Conservation (phyloP, 257 asterid species). For the Avicennia marina region DNA sequence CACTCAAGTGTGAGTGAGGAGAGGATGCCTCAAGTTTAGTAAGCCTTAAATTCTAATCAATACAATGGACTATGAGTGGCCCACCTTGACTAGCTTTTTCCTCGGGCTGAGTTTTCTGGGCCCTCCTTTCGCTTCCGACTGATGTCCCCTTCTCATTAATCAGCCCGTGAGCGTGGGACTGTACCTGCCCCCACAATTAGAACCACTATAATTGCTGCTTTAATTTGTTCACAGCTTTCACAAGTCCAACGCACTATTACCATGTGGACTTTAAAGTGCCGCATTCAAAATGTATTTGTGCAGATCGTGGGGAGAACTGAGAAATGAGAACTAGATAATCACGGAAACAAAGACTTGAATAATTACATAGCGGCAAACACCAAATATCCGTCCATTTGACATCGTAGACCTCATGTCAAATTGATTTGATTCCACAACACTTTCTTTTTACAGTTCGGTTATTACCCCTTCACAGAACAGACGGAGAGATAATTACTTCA, state of each 20-base stretch:
- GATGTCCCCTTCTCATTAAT: not conserved
- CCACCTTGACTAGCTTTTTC: not conserved
- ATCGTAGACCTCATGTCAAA: constrained; percentile 30
- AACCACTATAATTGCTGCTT: not conserved
- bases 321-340: too few species aligned
- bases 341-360: not conserved
- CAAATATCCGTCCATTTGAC: too few species aligned
- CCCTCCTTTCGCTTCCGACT: constrained; percentile 17
- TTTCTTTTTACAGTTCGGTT: too few species aligned
- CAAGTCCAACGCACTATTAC: not conserved
- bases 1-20: too few species aligned
- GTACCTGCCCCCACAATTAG: not conserved
- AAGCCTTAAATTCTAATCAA: too few species aligned
- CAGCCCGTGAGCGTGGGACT: constrained; percentile 21
- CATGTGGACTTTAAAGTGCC: not conserved
- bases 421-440: not conserved
- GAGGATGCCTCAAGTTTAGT: too few species aligned
- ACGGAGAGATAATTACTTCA: too few species aligned
- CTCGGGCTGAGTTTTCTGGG: constrained; percentile 8
- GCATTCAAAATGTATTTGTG: not conserved
- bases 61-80: too few species aligned
- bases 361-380: constrained; percentile 12
- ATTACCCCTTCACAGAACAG: too few species aligned
- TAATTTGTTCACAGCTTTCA: constrained; percentile 22
- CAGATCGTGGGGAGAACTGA: too few species aligned